Conservation (phyloP, 352 stramenopile species). For the Globisporangium apiculatum region DNA sequence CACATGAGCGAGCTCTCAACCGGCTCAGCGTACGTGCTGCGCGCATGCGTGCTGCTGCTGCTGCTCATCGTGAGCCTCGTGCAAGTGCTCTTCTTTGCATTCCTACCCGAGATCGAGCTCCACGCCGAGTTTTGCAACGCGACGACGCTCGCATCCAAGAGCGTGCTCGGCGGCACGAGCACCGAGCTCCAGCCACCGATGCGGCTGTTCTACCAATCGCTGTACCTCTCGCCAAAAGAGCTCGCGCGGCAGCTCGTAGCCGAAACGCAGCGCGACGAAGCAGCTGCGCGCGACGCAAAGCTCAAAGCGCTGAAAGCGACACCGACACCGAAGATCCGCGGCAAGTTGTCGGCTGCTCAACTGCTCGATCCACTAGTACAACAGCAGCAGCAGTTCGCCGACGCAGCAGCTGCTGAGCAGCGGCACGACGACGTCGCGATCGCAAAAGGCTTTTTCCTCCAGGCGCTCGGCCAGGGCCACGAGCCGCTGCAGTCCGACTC, state of each 20-base stretch:
- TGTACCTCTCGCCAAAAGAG: constrained; percentile 61
- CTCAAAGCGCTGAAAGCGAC: constrained; percentile 8
- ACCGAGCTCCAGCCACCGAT: constrained; percentile 48
- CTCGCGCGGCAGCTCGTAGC: constrained; percentile 39
- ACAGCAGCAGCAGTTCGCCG: constrained; percentile 4
- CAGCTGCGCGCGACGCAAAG: constrained; percentile 15
- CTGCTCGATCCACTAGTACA: no score
- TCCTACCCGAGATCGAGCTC: constrained; percentile 59
- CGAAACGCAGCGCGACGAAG: constrained; percentile 28
- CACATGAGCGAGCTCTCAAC: constrained; percentile 13
- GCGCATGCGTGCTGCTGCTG: constrained; percentile 62
- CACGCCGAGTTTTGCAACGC: constrained; percentile 59
- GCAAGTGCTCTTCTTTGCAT: constrained; percentile 67
- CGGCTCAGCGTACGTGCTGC: constrained; percentile 53
- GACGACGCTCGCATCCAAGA: constrained; percentile 33
- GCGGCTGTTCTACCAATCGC: constrained; percentile 69
- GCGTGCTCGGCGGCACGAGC: constrained; percentile 34
- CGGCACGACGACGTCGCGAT: constrained; percentile 23
- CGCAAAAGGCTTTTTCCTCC: constrained; percentile 57
- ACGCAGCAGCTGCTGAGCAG: constrained; percentile 5
- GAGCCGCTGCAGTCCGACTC: constrained; percentile 49
- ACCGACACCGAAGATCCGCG: constrained; percentile 15
- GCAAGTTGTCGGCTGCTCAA: neutral
- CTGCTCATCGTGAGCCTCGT: constrained; percentile 64
- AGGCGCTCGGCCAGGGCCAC: constrained; percentile 63